Conservation (phyloP, 331 rosid species). For the Malus hybrid region DNA sequence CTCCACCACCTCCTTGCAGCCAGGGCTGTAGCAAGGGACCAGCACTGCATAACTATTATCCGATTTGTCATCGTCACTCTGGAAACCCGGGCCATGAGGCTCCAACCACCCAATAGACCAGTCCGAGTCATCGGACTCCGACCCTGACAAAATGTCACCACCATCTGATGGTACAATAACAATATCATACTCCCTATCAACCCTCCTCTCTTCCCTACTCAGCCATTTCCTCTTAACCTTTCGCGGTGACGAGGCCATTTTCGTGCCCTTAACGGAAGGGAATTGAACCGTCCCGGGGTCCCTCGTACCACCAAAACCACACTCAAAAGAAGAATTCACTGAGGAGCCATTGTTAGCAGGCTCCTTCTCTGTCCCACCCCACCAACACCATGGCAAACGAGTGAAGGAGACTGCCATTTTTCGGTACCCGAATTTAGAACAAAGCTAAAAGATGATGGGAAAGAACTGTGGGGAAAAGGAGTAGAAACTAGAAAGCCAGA, state of each 20-base stretch:
- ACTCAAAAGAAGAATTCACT: slow-evolving; percentile 46
- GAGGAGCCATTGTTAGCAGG: slow-evolving; percentile 40
- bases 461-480: slow-evolving; percentile 20
- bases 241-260: slow-evolving; percentile 41
- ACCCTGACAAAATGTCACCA: slow-evolving; percentile 56
- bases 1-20: slow-evolving; percentile 62
- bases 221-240: slow-evolving; percentile 58
- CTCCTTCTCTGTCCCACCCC: slow-evolving; percentile 77
- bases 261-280: slow-evolving; percentile 48
- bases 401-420: slow-evolving; percentile 72
- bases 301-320: slow-evolving; percentile 42
- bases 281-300: slow-evolving; percentile 57
- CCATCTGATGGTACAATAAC: slow-evolving; percentile 86
- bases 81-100: slow-evolving; percentile 76
- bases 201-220: slow-evolving; percentile 65
- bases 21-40: slow-evolving; percentile 78
- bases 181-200: slow-evolving; percentile 71
- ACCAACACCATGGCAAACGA: slow-evolving; percentile 64
- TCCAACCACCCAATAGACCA: slow-evolving; percentile 97
- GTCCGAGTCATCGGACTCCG: slow-evolving; percentile 85
- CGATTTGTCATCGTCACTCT: slow-evolving; percentile 45
- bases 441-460: slow-evolving; percentile 20
- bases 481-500: slow-evolving; percentile 5
- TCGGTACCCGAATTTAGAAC: background rate
- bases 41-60: slow-evolving; percentile 78